Conservation (phyloP, 1,284 basidiomycete species). For the Ganoderma multipileum region DNA sequence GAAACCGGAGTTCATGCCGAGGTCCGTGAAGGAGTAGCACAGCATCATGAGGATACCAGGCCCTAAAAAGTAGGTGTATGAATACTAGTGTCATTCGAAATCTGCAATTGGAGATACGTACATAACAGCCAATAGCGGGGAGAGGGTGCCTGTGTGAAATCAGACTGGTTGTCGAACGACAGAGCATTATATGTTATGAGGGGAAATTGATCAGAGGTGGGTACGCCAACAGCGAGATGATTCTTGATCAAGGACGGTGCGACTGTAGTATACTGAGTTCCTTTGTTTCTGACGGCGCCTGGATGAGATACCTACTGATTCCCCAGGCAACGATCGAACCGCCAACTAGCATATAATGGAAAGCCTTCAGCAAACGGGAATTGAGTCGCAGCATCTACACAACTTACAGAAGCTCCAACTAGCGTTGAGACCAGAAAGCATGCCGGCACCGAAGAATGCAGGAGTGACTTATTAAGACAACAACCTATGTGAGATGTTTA, state of each 20-base stretch:
- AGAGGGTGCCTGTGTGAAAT: conserved; percentile 53
- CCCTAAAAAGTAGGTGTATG: conserved; percentile 28
- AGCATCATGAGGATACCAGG: conserved; percentile 66
- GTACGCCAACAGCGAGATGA: conserved; percentile 54
- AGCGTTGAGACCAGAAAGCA: conserved; percentile 71
- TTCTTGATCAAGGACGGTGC: conserved; percentile 62
- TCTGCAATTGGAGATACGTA: neutral
- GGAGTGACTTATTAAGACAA: conserved; percentile 53
- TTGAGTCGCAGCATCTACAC: neutral
- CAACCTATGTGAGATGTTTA: neutral
- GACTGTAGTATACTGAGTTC: conserved; percentile 33
- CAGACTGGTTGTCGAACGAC: conserved; percentile 50
- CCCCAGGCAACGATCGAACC: conserved; percentile 69
- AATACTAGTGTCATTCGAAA: neutral
- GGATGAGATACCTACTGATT: conserved; percentile 42
- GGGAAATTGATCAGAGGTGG: conserved; percentile 51
- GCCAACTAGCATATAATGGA: conserved; percentile 37
- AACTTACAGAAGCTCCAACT: conserved; percentile 60
- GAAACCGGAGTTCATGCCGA: conserved; percentile 31
- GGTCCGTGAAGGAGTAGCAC: conserved; percentile 47
- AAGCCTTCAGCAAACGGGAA: neutral
- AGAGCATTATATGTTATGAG: conserved; percentile 50
- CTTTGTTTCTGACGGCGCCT: neutral
- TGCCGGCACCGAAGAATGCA: conserved; percentile 73
- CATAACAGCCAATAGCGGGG: conserved; percentile 74